Evolutionary conservation across 2,329 filamentous ascomycete species (phyloP), one percentile per base, ranked within the genome.

Genomic region (Penicillium sp.): DNA sequence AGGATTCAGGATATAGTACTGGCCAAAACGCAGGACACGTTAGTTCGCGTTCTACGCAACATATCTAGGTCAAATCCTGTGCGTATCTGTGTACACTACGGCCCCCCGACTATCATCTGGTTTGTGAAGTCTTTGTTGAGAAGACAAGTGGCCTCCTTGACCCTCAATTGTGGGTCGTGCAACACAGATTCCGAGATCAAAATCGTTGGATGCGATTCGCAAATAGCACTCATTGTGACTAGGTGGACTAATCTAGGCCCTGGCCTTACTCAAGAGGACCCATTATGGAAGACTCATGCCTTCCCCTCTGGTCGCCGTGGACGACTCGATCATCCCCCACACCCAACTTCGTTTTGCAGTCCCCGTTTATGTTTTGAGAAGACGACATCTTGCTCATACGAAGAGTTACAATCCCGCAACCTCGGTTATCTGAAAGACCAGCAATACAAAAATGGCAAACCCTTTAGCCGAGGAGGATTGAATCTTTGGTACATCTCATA

Each of bases 1-100:
- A 50, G 52, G 18, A 39, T 50, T 28, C 44, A 54, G 42, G 52
- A 52, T 13, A 52, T 55, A 35, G 2, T 54, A n/a, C 41, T 52
- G 5, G 33, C 24, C 18, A 28, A 20, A 28, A 25, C 39, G 25
- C 33, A 6, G 15, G 31, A 33, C 31, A 15, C 12, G 3, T 33
- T 15, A 15, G 25, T 6, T 27, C 4, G 25, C 6, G 25, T 8
- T 27, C 25, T 27, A 27, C 4, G 8, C 4, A 27, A 27, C 4
- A n/a, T 33, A 13, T n/a, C n/a, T 39, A 8, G 3, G 10, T 28
- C 12, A n/a, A n/a, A 28, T 33, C 31, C 7, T 33, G 3, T 33
- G 42, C 23, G 32, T 25, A 23, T n/a, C 25, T 41, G 4, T 10
- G 12, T 40, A 45, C 9, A 18, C n/a, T 38, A 32, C 12, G 10